Evolutionary conservation across 2,329 filamentous ascomycete species (phyloP).

Genomic region (Fusarium euwallaceae): DNA sequence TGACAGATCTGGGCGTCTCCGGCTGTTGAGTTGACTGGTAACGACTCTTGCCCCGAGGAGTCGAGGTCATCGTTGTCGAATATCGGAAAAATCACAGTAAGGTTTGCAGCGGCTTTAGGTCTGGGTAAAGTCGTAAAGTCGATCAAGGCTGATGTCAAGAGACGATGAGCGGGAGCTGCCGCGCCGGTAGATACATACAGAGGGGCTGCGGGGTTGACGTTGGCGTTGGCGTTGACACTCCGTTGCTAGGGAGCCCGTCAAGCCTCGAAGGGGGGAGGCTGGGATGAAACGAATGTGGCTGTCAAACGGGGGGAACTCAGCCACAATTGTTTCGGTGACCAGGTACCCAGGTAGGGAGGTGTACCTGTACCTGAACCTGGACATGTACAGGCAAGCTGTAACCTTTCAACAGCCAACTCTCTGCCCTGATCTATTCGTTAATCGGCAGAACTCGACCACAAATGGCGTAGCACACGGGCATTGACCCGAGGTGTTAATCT

Average conservation of each 20-base stretch:
- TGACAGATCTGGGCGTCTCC: slow-evolving; percentile 44
- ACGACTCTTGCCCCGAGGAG: slow-evolving; percentile 25
- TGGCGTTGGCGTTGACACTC: background rate
- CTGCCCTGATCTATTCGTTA: background rate
- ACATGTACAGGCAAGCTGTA: background rate
- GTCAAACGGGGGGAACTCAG: background rate
- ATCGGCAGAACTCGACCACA: background rate
- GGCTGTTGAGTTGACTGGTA: slow-evolving; percentile 15
- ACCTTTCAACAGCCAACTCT: background rate
- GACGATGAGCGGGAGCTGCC: slow-evolving; percentile 28
- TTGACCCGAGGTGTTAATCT: background rate
- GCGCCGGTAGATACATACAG: slow-evolving; percentile 3
- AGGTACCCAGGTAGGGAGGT: background rate
- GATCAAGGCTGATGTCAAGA: background rate
- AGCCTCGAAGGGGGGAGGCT: slow-evolving; percentile 1
- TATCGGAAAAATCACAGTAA: background rate
- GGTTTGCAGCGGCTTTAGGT: background rate
- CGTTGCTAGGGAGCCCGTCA: slow-evolving; percentile 6
- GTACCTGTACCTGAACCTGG: background rate
- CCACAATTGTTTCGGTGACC: background rate
- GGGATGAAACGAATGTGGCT: slow-evolving; percentile 3
- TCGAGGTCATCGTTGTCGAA: slow-evolving; percentile 25
- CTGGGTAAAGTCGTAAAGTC: background rate
- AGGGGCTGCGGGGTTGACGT: slow-evolving; percentile 15
- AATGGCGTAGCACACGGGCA: background rate